Evolutionary conservation across 805 yeast genomes (phyloP).

Genomic region (Candida tibetensis): DNA sequence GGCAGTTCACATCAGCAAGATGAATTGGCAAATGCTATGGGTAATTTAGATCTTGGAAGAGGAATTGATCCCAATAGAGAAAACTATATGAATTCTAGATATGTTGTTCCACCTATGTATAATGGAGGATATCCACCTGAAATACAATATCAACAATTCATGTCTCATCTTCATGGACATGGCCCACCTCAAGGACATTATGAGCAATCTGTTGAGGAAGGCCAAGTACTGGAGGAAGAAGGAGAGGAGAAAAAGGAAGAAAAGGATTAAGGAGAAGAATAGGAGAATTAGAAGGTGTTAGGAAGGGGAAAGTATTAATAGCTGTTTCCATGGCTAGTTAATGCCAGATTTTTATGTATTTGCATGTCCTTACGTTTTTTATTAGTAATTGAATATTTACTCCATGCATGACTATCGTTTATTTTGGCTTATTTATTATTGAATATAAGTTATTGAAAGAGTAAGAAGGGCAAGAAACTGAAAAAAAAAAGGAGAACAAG

Average conservation of each 20-base stretch:
- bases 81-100: slow-evolving; percentile 10
- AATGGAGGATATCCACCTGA: slow-evolving; percentile 15
- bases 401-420: not conserved
- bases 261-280: not conserved
- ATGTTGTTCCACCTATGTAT: slow-evolving; percentile 15
- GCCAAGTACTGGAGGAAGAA: not conserved
- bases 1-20: slow-evolving; percentile 7
- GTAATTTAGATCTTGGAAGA: slow-evolving; percentile 10
- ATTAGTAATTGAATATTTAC: not conserved
- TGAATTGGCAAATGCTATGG: slow-evolving; percentile 13
- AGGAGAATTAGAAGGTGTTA: too few species aligned
- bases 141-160: slow-evolving; percentile 14
- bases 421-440: not conserved
- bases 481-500: not conserved
- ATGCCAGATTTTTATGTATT: too few species aligned
- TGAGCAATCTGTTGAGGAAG: slow-evolving; percentile 2
- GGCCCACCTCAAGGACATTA: slow-evolving; percentile 7
- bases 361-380: not conserved
- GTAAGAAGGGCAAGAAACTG: not conserved
- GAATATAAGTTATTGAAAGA: not conserved
- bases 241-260: slow-evolving; percentile 4
- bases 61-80: slow-evolving; percentile 7
- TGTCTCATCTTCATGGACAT: slow-evolving; percentile 11
- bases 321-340: not conserved
- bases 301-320: too few species aligned